phyloP scores from a whole-genome alignment of 1,284 basidiomycete species.

The Papiliotrema nemorosa region DNA sequence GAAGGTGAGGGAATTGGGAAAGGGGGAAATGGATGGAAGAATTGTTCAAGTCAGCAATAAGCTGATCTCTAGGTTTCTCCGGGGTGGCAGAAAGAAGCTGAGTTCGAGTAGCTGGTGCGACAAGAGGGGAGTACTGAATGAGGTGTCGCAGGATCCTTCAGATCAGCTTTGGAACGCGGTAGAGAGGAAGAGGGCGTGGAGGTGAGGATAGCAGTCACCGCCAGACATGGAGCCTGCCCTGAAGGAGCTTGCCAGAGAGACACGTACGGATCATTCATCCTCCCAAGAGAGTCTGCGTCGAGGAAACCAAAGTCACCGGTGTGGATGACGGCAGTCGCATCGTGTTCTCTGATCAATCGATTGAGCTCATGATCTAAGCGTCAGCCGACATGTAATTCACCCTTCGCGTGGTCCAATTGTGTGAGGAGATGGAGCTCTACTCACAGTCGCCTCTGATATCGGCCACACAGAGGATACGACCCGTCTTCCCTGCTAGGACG shows the following conservation, averaged over 20 bases:
- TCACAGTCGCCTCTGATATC: slow-evolving; percentile 76
- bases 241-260: background rate
- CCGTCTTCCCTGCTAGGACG: slow-evolving; percentile 52
- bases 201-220: too few species aligned
- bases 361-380: slow-evolving; percentile 68
- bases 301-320: slow-evolving; percentile 99
- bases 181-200: background rate
- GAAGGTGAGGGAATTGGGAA: slow-evolving; percentile 89
- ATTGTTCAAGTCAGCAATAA: slow-evolving; percentile 55
- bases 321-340: slow-evolving; percentile 93
- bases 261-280: slow-evolving; percentile 78
- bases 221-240: too few species aligned
- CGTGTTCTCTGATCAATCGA: slow-evolving; percentile 79
- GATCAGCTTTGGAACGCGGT: background rate
- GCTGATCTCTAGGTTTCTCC: slow-evolving; percentile 47
- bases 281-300: slow-evolving; percentile 73
- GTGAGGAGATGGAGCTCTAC: slow-evolving; percentile 7
- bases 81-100: slow-evolving; percentile 70
- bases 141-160: slow-evolving; percentile 81
- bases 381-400: too few species aligned
- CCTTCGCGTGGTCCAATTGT: too few species aligned
- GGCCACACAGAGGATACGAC: slow-evolving; percentile 90
- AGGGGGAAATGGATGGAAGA: slow-evolving; percentile 58
- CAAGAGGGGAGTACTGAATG: slow-evolving; percentile 95
- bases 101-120: slow-evolving; percentile 73